These are phyloP conservation scores for Marasmius sp. DNA, from an alignment of 1,284 basidiomycete species.

Conservation along the genomic window DNA sequence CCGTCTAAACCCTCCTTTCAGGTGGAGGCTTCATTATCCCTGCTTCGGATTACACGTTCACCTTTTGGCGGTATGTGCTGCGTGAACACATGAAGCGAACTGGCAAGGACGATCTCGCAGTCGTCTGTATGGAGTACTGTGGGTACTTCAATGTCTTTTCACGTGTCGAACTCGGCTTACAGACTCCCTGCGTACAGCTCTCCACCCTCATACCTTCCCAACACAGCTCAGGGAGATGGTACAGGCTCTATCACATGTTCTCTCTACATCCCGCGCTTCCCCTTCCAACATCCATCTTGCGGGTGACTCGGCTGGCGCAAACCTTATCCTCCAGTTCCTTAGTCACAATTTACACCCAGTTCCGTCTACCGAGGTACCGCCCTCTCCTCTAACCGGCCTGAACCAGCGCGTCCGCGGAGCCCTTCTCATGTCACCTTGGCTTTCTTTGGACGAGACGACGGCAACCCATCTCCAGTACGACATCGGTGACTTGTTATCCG, in stretches of 20 bases:
- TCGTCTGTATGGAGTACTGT: conserved; percentile 19
- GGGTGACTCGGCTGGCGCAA: conserved; percentile 50
- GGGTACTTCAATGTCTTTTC: background rate
- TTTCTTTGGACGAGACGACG: background rate
- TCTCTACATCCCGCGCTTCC: conserved; percentile 30
- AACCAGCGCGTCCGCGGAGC: conserved; percentile 23
- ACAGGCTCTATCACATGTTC: conserved; percentile 32
- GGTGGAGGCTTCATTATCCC: conserved; percentile 16
- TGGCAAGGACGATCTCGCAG: conserved; percentile 8
- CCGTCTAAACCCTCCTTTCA: background rate
- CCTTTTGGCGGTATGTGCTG: conserved; percentile 14
- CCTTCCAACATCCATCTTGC: conserved; percentile 49
- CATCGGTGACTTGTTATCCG: conserved; percentile 4
- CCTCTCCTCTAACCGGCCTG: background rate
- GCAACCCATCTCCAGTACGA: background rate
- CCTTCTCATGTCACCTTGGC: conserved; percentile 18
- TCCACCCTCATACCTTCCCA: conserved; percentile 29
- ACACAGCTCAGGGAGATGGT: conserved; percentile 34
- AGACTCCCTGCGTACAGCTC: conserved; percentile 13
- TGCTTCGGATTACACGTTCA: conserved; percentile 2
- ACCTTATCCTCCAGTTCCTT: conserved; percentile 45
- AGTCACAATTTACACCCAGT: conserved; percentile 33
- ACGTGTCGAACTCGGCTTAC: background rate
- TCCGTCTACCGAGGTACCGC: conserved; percentile 4
- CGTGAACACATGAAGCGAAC: conserved; percentile 10